These are phyloP conservation scores for Gossypium stocksii DNA, from an alignment of 345 rosid species.

Conservation along the genomic window DNA sequence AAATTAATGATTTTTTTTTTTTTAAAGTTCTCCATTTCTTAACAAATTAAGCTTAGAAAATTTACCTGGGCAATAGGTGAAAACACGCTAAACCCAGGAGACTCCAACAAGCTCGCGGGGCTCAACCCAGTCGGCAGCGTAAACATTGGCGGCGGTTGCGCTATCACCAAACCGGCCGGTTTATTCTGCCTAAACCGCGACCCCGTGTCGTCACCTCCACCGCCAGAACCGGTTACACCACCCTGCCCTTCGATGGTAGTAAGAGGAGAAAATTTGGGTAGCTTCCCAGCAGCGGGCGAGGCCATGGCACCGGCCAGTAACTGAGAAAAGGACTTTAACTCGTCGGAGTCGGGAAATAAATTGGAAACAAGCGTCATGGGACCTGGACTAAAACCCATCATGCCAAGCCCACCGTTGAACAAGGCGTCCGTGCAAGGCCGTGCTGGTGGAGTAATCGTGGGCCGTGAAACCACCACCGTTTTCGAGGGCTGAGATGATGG, in stretches of 20 bases:
- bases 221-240: slow-evolving; percentile 18
- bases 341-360: slow-evolving; percentile 67
- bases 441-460: slow-evolving; percentile 56
- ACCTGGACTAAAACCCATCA: slow-evolving; percentile 72
- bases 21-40: not conserved
- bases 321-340: slow-evolving; percentile 68
- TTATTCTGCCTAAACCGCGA: slow-evolving; percentile 41
- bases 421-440: slow-evolving; percentile 44
- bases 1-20: not conserved
- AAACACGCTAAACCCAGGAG: slow-evolving; percentile 68
- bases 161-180: slow-evolving; percentile 43
- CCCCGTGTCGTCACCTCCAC: slow-evolving; percentile 31
- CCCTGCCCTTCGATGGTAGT: not conserved
- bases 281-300: slow-evolving; percentile 40
- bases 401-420: slow-evolving; percentile 26
- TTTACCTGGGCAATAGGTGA: slow-evolving; percentile 57
- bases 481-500: slow-evolving; percentile 29
- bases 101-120: slow-evolving; percentile 53
- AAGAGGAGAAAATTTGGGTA: slow-evolving; percentile 7
- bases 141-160: slow-evolving; percentile 46
- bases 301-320: slow-evolving; percentile 79
- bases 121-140: slow-evolving; percentile 47
- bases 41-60: not conserved
- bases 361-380: slow-evolving; percentile 84
- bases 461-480: slow-evolving; percentile 34